phyloP scores from a whole-genome alignment of 2,329 filamentous ascomycete genomes.

The Didymellaceae sp. region DNA sequence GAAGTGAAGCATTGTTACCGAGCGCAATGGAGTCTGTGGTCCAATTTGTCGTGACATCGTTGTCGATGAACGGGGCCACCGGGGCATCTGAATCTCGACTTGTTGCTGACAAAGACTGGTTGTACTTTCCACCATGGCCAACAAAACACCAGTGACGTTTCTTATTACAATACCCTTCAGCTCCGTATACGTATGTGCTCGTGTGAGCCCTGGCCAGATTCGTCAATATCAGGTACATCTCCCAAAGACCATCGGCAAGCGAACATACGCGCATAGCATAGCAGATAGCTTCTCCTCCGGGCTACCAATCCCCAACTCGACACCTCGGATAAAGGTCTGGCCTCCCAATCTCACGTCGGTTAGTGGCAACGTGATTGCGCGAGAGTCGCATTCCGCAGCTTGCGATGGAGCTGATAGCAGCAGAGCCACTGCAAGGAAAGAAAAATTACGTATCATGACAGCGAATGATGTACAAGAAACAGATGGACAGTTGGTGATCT shows the following conservation, averaged over 20 bases:
- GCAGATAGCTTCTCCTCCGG: conserved; percentile 1
- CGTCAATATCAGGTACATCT: neutral
- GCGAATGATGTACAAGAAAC: neutral
- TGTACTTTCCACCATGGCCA: neutral
- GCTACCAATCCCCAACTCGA: conserved; percentile 1
- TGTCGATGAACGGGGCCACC: neutral
- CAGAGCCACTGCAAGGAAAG: neutral
- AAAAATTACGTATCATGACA: neutral
- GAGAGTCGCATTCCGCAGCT: conserved; percentile 1
- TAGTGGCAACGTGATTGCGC: conserved; percentile 4
- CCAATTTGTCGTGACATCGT: neutral
- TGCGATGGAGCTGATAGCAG: neutral
- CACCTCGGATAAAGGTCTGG: conserved; percentile 1
- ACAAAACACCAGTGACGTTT: neutral
- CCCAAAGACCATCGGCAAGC: neutral
- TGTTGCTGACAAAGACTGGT: neutral
- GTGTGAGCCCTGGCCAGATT: neutral
- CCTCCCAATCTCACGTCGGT: conserved; percentile 1
- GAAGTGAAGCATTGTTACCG: neutral
- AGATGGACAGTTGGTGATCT: neutral
- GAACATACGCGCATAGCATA: conserved; percentile 1
- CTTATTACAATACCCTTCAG: neutral
- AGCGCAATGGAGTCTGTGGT: neutral
- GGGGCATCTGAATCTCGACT: neutral
- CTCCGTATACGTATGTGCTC: neutral